Base-by-base conservation (phyloP, 371 early-diverging fungal genomes). In the Gilbertella persicaria region DNA sequence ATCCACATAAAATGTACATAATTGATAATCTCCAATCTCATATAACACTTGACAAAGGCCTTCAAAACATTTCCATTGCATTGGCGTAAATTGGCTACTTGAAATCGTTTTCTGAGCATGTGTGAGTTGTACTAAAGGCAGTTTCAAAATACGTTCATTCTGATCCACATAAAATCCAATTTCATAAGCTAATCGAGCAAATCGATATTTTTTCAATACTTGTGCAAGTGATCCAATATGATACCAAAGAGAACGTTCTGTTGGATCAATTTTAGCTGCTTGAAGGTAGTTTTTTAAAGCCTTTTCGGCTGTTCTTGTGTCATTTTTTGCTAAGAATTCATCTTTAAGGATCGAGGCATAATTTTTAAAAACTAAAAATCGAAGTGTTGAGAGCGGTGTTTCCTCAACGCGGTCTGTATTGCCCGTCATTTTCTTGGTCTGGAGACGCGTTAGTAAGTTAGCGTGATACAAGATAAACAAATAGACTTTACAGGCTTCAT, bases 311-410 rank as follows among this genome's bases (percentile, higher is more conserved):
- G 58, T 16, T 5, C 62, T 60, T 8, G 55, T 64, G 0, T 63
- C 44, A 3, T 60, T 59, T 1, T 36, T 43, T 16, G 28, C 23
- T 3, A 35, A 48, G 28, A 57, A 70, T 29, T 73, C 71, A 6
- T 72, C 66, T 58, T 87, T 79, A 14, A 85, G 58, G 13, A 87
- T 63, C 0, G 62, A 58, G 4, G 79, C 87, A 61, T 84, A 87
- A 55, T 85, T 85, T 43, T 82, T 80, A 41, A 71, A 79, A 2
- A 85, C 85, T 5, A 85, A 62, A 53, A 78, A 87, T 8, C 75
- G 82, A 66, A 43, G 69, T 38, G 37, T 54, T 44, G 52, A 53
- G 30, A 58, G 48, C 45, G 47, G 64, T 20, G 61, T 59, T 21
- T 61, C 54, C 33, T 54, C 49, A 12, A 59, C 44, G 19, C 39